Evolutionary conservation across 2,329 filamentous ascomycete species (phyloP).

Genomic region (Ceratocystis albifundus): DNA sequence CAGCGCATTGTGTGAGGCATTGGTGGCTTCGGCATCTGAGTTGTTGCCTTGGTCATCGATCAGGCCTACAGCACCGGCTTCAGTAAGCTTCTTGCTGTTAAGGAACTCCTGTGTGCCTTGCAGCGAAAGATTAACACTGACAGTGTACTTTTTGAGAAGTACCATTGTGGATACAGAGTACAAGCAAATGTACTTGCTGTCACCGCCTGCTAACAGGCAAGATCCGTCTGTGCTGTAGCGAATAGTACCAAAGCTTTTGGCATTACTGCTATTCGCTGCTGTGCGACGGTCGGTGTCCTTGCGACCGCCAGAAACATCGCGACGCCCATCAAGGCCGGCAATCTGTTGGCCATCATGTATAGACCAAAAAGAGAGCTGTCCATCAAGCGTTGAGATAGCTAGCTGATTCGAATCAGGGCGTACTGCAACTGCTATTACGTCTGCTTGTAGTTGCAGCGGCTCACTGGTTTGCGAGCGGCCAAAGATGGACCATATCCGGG

Average conservation of each 20-base stretch:
- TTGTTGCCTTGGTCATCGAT: slow-evolving; percentile 56
- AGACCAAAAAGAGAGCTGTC: slow-evolving; percentile 90
- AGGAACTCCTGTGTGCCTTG: slow-evolving; percentile 95
- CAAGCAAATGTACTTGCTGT: slow-evolving; percentile 96
- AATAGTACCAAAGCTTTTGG: slow-evolving; percentile 80
- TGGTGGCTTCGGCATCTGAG: slow-evolving; percentile 61
- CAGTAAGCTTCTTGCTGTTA: slow-evolving; percentile 82
- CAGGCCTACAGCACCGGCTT: slow-evolving; percentile 74
- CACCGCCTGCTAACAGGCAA: slow-evolving; percentile 80
- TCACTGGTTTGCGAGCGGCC: slow-evolving; percentile 88
- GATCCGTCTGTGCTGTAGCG: slow-evolving; percentile 85
- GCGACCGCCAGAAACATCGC: slow-evolving; percentile 86
- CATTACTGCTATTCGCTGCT: slow-evolving; percentile 79
- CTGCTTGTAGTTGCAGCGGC: slow-evolving; percentile 80
- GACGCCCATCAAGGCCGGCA: slow-evolving; percentile 73
- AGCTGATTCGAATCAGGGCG: slow-evolving; percentile 85
- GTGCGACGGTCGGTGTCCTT: slow-evolving; percentile 79
- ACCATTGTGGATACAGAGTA: slow-evolving; percentile 93
- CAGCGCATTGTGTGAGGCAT: slow-evolving; percentile 71
- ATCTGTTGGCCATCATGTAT: slow-evolving; percentile 79
- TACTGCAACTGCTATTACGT: slow-evolving; percentile 76
- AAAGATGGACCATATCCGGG: slow-evolving; percentile 93
- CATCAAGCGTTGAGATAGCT: slow-evolving; percentile 83
- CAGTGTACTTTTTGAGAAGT: slow-evolving; percentile 86
- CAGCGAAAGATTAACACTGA: slow-evolving; percentile 88